Percentiles rank a stretch among this genome's conserved stretches.
These are phyloP conservation scores for Didymella exigua DNA, from an alignment of 2,329 filamentous ascomycete genomes.

Conservation along the genomic window DNA sequence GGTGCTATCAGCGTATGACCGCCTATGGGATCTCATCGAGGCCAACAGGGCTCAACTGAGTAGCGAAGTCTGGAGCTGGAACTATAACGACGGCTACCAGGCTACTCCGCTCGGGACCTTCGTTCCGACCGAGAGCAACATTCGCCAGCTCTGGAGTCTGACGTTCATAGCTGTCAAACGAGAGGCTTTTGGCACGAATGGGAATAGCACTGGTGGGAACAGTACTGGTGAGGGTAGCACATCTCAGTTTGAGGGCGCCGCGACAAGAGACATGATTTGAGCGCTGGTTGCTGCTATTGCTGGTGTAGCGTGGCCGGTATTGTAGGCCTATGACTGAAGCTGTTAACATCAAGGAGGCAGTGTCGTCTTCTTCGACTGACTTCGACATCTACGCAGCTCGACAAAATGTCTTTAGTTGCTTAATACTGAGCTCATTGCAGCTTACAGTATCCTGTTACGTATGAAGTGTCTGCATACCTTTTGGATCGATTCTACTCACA, in stretches of 20 bases:
- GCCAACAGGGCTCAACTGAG: conserved; percentile 59
- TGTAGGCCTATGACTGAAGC: not conserved
- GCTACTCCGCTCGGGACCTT: conserved; percentile 59
- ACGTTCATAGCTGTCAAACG: conserved; percentile 62
- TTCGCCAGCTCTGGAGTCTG: conserved; percentile 64
- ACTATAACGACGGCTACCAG: conserved; percentile 57
- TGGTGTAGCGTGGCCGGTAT: not conserved
- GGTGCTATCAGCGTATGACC: conserved; percentile 60
- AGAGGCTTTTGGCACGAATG: conserved; percentile 31
- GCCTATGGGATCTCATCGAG: conserved; percentile 66
- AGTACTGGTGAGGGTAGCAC: not conserved
- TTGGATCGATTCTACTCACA: not conserved
- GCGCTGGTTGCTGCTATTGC: not conserved
- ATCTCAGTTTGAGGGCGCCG: not conserved
- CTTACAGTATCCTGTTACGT: too few species aligned
- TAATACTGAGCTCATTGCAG: too few species aligned
- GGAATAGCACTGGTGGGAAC: not conserved
- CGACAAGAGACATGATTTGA: not conserved
- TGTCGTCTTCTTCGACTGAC: too few species aligned
- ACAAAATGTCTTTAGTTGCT: too few species aligned
- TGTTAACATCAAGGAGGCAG: not conserved
- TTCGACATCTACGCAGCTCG: not conserved
- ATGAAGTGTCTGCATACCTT: not conserved
- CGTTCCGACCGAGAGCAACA: conserved; percentile 59
- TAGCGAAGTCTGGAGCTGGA: conserved; percentile 68